A percentile compares a stretch with the other conserved stretches of the same genome.
phyloP scores from a whole-genome alignment of 1,139 yeast species.

The Pichia sp. region DNA sequence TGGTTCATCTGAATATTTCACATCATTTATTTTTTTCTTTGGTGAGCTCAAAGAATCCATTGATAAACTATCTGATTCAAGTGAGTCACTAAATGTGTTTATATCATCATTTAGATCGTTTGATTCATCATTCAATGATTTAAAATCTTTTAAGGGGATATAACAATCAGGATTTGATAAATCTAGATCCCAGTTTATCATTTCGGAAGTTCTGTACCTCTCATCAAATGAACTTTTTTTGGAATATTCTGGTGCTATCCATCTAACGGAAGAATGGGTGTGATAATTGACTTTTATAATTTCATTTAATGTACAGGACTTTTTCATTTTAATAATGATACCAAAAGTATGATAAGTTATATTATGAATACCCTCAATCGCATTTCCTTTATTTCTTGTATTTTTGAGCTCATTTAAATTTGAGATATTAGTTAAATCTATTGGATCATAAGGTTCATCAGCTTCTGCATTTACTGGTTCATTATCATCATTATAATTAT shows the following conservation, averaged over 20 bases:
- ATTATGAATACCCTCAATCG: conserved; percentile 16
- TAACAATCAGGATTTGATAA: conserved; percentile 29
- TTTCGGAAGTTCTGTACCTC: conserved; percentile 27
- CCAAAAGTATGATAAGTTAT: conserved; percentile 30
- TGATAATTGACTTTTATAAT: conserved; percentile 26
- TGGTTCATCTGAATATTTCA: conserved; percentile 20
- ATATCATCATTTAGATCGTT: conserved; percentile 6
- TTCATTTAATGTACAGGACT: conserved; percentile 22
- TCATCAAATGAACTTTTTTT: conserved; percentile 25
- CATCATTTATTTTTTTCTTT: conserved; percentile 9
- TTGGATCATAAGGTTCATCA: conserved; percentile 5
- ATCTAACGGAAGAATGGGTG: conserved; percentile 26
- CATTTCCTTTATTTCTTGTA: not conserved
- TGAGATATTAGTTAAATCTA: not conserved
- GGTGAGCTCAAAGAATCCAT: conserved; percentile 2
- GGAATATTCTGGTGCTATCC: conserved; percentile 25
- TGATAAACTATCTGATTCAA: conserved; percentile 5
- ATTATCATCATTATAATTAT: conserved; percentile 9
- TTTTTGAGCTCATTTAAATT: not conserved
- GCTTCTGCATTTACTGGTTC: conserved; percentile 4
- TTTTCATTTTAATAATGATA: conserved; percentile 25
- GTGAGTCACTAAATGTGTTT: conserved; percentile 4
- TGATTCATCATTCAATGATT: not conserved
- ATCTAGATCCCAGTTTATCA: conserved; percentile 29
- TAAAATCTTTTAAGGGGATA: conserved; percentile 25